A percentile compares a stretch with the other conserved stretches of the same genome.
phyloP scores from a whole-genome alignment of 257 asterid genomes.

The Striga asiatica region DNA sequence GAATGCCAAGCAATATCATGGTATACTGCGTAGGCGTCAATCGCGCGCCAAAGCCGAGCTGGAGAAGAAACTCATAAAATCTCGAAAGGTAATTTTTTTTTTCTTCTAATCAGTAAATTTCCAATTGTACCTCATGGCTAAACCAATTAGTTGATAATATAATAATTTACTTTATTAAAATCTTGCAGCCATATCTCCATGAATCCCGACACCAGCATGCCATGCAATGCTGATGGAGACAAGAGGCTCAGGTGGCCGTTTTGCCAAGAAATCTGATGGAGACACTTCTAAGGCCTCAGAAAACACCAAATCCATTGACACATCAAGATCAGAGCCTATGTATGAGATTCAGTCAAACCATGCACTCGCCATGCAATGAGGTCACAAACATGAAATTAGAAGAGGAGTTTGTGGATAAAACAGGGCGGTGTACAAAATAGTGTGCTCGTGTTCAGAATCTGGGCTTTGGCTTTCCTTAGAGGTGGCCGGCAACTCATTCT shows the following conservation, averaged over 20 bases:
- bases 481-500: conserved; percentile 68
- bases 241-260: conserved; percentile 66
- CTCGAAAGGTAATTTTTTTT: conserved; percentile 42
- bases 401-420: not conserved
- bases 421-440: not conserved
- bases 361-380: conserved; percentile 28
- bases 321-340: conserved; percentile 21
- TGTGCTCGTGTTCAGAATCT: conserved; percentile 4
- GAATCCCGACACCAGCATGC: conserved; percentile 48
- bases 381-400: not conserved
- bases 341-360: conserved; percentile 15
- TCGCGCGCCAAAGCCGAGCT: conserved; percentile 61
- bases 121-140: not conserved
- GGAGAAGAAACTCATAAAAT: conserved; percentile 34
- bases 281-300: conserved; percentile 20
- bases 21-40: conserved; percentile 48
- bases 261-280: conserved; percentile 41
- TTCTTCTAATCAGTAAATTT: not conserved
- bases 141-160: not conserved
- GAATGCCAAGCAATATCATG: conserved; percentile 51
- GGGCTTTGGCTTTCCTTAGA: conserved; percentile 16
- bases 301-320: conserved; percentile 9
- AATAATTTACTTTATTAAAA: conserved; percentile 6
- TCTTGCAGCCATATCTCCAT: conserved; percentile 55
- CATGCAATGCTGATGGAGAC: conserved; percentile 48